Base-by-base conservation (phyloP, 2,329 filamentous ascomycete genomes). In the Penicillium paneum region DNA sequence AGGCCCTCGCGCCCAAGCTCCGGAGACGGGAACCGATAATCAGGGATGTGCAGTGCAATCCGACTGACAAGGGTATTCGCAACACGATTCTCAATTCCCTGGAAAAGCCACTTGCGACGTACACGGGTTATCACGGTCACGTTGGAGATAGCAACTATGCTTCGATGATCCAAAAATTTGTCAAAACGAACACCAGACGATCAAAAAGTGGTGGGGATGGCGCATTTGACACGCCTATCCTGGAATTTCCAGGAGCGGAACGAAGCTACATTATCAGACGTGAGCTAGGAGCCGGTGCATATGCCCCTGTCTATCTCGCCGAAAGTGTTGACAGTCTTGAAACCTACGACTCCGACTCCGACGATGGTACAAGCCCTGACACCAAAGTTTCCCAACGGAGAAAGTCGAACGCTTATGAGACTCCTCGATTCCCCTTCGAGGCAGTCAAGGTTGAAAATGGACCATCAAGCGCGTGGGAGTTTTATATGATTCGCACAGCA, bases 301-400 rank as follows among this genome's bases (percentile, higher is more conserved):
- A 95, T 73, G 94, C 93, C 0, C 93, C 94, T 0, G 94, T 99
- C 3, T 99, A 97, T 69, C 83, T 99, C 0, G 87, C 92, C 8
- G 90, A 96, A 67, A 84, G 81, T 62, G 88, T 87, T 64, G 81
- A 84, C n/a, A 75, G 76, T 0, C 3, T 78, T 78, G 31, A 74
- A 35, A 69, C 69, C n/a, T 58, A 65, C 24, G 60, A 61, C 6
- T 69, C 67, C 6, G 70, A 72, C 49, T 70, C 65, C 7, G 71
- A 74, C 17, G 49, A 60, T 7, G 71, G 74, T 5, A 61, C 31
- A 31, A 72, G 77, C 17, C 77, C 82, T 15, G 79, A 82, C 31
- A 74, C 77, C 41, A 70, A 67, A 52, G 84, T 65, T 81, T 85
- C 29, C 74, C 79, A 12, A 84, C 87, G 66, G 42, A 66, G 49